Evolutionary conservation across 164 flowering plant genomes (phyloP).

Genomic region (Stephania japonica): DNA sequence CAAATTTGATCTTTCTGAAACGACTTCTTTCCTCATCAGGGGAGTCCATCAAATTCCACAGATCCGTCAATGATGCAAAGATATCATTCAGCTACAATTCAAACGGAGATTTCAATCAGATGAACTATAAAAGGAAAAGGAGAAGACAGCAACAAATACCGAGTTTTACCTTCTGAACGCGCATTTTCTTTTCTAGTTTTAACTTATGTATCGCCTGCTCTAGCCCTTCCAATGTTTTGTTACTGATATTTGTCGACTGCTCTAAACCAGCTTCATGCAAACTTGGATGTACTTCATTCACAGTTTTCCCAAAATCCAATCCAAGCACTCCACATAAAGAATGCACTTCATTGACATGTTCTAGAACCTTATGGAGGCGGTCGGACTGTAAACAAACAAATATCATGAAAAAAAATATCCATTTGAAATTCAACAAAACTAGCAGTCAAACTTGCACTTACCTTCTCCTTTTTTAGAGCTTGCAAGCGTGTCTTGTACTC

Average conservation of each 20-base stretch:
- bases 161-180: conserved; percentile 59
- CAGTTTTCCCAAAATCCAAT: conserved; percentile 72
- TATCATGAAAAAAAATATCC: background rate
- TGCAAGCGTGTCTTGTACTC: conserved; percentile 63
- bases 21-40: conserved; percentile 48
- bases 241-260: conserved; percentile 66
- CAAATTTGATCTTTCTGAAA: conserved; percentile 36
- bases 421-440: conserved; percentile 4
- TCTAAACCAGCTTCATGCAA: conserved; percentile 45
- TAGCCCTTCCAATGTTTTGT: conserved; percentile 65
- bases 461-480: conserved; percentile 82
- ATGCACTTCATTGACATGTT: conserved; percentile 82
- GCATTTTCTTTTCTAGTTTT: conserved; percentile 56
- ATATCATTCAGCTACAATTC: conserved; percentile 61
- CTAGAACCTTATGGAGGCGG: conserved; percentile 70
- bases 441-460: conserved; percentile 14
- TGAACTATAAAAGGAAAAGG: background rate
- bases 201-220: conserved; percentile 51
- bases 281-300: conserved; percentile 88
- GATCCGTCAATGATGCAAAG: conserved; percentile 47
- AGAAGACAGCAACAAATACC: background rate
- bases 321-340: conserved; percentile 71
- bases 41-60: conserved; percentile 91
- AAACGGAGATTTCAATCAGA: background rate
- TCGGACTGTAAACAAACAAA: conserved; percentile 56